These are phyloP conservation scores for Candolleomyces aberdarensis DNA, from an alignment of 768 basidiomycete species.

Conservation along the genomic window DNA sequence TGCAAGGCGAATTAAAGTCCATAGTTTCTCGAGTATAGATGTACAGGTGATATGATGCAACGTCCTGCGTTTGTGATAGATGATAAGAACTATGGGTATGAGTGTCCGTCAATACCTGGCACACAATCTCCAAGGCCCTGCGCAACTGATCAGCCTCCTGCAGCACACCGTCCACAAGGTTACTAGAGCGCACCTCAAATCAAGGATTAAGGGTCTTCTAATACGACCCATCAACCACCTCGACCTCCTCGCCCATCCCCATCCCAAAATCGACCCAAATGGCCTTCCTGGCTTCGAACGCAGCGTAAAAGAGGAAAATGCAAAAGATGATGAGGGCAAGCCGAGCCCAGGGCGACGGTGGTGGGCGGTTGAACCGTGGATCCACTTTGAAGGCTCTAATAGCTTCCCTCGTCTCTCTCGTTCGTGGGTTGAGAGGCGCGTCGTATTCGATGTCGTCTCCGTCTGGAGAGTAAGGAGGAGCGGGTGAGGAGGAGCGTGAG, in stretches of 20 bases:
- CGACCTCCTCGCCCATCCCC: constrained; percentile 1
- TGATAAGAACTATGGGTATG: no score
- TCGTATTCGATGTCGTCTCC: not conserved
- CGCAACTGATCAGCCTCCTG: not conserved
- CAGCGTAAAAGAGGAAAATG: constrained; percentile 34
- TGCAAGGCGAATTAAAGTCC: not conserved
- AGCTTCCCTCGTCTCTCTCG: not conserved
- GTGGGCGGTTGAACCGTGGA: constrained; percentile 33
- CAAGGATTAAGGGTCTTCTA: not conserved
- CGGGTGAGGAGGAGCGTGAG: not conserved
- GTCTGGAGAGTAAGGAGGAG: not conserved
- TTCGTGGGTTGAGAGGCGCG: not conserved
- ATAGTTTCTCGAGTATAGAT: not conserved
- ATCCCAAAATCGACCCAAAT: constrained; percentile 9
- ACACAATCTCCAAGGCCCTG: no score
- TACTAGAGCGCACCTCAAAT: not conserved
- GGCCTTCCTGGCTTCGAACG: constrained; percentile 24
- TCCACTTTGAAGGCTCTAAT: constrained; percentile 14
- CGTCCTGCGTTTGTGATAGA: not conserved
- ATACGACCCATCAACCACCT: not conserved
- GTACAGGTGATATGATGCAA: not conserved
- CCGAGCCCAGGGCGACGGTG: constrained; percentile 38
- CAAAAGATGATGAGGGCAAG: constrained; percentile 32
- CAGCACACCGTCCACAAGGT: not conserved
- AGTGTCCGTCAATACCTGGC: no score